These are phyloP conservation scores for Porcisia hertigi DNA, from an alignment of 208 protist species.

Conservation along the genomic window DNA sequence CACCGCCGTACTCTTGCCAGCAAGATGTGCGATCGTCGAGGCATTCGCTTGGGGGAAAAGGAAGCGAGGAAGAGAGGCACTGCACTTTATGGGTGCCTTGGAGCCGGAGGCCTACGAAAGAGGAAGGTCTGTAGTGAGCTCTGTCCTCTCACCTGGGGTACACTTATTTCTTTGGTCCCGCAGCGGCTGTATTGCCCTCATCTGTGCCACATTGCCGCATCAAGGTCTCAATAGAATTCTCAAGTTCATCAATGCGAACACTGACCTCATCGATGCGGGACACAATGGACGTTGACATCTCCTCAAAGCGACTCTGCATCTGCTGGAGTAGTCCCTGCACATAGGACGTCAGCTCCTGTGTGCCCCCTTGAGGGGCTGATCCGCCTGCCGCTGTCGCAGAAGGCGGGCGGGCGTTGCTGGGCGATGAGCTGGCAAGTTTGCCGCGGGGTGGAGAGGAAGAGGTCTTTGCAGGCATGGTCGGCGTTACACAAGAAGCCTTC, in stretches of 20 bases:
- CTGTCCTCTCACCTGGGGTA: not conserved
- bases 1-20: not conserved
- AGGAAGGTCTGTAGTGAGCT: not conserved
- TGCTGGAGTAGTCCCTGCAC: slow-evolving; percentile 94
- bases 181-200: slow-evolving; percentile 51
- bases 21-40: not conserved
- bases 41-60: too few relatives aligned
- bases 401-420: not conserved
- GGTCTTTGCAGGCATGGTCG: slow-evolving; percentile 34
- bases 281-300: slow-evolving; percentile 95
- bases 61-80: not conserved
- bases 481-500: too few relatives aligned
- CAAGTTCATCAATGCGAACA: slow-evolving; percentile 91
- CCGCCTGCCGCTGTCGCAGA: not conserved
- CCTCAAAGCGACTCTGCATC: slow-evolving; percentile 95
- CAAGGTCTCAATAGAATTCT: slow-evolving; percentile 93
- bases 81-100: too few relatives aligned
- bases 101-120: not conserved
- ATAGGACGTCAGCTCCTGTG: slow-evolving; percentile 92
- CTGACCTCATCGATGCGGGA: slow-evolving; percentile 95
- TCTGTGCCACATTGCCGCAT: slow-evolving; percentile 94
- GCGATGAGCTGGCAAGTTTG: too few relatives aligned
- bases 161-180: slow-evolving; percentile 32
- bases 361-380: slow-evolving; percentile 38
- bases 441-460: not conserved